Percentiles rank a stretch among this genome's conserved stretches.
These are phyloP conservation scores for Chimonanthus praecox DNA, from an alignment of 164 flowering plant genomes.

Conservation along the genomic window DNA sequence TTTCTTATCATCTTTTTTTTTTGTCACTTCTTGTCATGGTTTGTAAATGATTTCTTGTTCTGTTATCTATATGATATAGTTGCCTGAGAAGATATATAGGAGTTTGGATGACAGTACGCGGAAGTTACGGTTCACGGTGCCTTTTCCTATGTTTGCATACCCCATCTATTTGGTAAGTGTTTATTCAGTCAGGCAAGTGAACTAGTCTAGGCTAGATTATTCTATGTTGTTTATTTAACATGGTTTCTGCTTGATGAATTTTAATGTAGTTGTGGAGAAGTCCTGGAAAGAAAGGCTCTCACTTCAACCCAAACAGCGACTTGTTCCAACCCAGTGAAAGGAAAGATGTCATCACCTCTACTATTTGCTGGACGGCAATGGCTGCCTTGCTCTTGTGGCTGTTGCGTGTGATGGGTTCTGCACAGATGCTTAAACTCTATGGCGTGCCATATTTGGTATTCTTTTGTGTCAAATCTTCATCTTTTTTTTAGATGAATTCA, in stretches of 20 bases:
- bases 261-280: constrained; percentile 68
- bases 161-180: constrained; percentile 65
- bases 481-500: neutral
- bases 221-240: neutral
- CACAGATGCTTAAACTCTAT: constrained; percentile 71
- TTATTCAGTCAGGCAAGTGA: neutral
- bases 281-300: constrained; percentile 96
- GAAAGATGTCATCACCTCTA: constrained; percentile 69
- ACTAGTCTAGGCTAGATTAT: neutral
- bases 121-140: constrained; percentile 42
- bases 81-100: constrained; percentile 53
- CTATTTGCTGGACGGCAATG: constrained; percentile 79
- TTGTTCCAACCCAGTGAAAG: constrained; percentile 69
- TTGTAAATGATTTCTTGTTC: neutral
- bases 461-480: neutral
- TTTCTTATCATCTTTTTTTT: neutral
- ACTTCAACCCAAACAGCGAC: constrained; percentile 70
- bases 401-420: constrained; percentile 58
- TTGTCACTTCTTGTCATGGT: neutral
- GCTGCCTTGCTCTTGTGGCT: constrained; percentile 52
- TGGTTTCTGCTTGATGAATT: neutral
- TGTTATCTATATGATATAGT: constrained; percentile 24
- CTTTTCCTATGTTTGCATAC: constrained; percentile 68
- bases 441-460: constrained; percentile 76
- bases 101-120: constrained; percentile 34